These are phyloP conservation scores for Candida ponderosae DNA, from an alignment of 805 yeast genomes.

Conservation along the genomic window DNA sequence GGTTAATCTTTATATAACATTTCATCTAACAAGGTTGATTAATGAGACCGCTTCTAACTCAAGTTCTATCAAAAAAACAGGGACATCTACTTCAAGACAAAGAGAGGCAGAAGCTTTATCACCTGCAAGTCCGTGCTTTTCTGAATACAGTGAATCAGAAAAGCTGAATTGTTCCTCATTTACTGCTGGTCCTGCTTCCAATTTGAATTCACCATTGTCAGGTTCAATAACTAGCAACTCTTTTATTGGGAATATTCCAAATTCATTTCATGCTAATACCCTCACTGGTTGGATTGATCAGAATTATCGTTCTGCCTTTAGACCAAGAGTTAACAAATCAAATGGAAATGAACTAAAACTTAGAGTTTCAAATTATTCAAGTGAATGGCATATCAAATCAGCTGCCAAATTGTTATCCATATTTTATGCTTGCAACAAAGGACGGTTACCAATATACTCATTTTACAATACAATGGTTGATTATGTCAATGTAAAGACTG, in stretches of 20 bases:
- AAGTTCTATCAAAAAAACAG: not conserved
- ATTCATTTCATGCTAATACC: conserved; percentile 4
- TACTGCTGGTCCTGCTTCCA: too few relatives aligned
- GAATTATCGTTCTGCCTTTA: not conserved
- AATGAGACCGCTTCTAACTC: conserved; percentile 13
- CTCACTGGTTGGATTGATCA: conserved; percentile 8
- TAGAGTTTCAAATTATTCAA: conserved; percentile 53
- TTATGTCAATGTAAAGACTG: conserved; percentile 65
- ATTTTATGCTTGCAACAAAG: conserved; percentile 46
- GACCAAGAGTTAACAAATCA: not conserved
- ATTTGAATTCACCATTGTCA: not conserved
- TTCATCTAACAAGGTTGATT: conserved; percentile 54
- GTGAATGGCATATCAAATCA: conserved; percentile 74
- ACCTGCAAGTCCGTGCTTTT: conserved; percentile 4
- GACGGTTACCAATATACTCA: conserved; percentile 10
- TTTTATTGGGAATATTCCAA: conserved; percentile 5
- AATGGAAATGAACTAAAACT: conserved; percentile 22
- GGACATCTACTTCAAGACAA: too few relatives aligned
- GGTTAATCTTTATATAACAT: conserved; percentile 70
- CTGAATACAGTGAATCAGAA: conserved; percentile 5
- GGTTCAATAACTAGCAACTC: not conserved
- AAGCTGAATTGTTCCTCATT: conserved; percentile 3
- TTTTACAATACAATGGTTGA: conserved; percentile 83
- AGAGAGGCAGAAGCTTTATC: not conserved
- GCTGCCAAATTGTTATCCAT: conserved; percentile 54